These are phyloP conservation scores for Ophiostoma ips DNA, from an alignment of 2,329 filamentous ascomycete genomes.

Conservation along the genomic window DNA sequence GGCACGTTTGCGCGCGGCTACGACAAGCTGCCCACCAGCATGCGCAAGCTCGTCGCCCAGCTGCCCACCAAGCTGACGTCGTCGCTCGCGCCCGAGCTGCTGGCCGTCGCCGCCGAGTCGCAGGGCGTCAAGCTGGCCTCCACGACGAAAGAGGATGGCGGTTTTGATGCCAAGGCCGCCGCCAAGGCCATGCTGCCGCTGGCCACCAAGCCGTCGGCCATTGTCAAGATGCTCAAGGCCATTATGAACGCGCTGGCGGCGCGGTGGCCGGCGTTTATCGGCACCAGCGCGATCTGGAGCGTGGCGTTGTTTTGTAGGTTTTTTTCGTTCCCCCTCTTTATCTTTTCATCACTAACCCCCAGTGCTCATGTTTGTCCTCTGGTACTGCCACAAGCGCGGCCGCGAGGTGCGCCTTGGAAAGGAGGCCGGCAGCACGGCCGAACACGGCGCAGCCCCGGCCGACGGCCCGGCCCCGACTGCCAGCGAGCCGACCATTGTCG, in stretches of 20 bases:
- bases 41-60: conserved; percentile 76
- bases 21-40: conserved; percentile 57
- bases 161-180: conserved; percentile 39
- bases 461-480: not conserved
- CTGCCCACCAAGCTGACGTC: conserved; percentile 71
- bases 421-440: conserved; percentile 22
- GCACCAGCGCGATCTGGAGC: conserved; percentile 83
- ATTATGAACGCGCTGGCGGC: conserved; percentile 80
- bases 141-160: conserved; percentile 26
- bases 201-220: conserved; percentile 72
- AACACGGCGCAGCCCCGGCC: not conserved
- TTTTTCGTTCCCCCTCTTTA: not conserved
- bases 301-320: conserved; percentile 63
- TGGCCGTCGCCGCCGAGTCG: conserved; percentile 66
- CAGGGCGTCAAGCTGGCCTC: conserved; percentile 43
- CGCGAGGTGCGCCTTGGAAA: conserved; percentile 60
- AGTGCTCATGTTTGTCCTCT: conserved; percentile 79
- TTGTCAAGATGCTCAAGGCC: conserved; percentile 73
- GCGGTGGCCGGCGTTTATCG: conserved; percentile 80
- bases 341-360: conserved; percentile 25
- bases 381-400: conserved; percentile 96
- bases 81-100: conserved; percentile 63
- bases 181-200: conserved; percentile 58
- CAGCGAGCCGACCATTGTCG: conserved; percentile 3
- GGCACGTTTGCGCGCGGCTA: conserved; percentile 45